Evolutionary conservation across 2,329 filamentous ascomycete genomes (phyloP).

Genomic region (Macrophomina pseudophaseolina): DNA sequence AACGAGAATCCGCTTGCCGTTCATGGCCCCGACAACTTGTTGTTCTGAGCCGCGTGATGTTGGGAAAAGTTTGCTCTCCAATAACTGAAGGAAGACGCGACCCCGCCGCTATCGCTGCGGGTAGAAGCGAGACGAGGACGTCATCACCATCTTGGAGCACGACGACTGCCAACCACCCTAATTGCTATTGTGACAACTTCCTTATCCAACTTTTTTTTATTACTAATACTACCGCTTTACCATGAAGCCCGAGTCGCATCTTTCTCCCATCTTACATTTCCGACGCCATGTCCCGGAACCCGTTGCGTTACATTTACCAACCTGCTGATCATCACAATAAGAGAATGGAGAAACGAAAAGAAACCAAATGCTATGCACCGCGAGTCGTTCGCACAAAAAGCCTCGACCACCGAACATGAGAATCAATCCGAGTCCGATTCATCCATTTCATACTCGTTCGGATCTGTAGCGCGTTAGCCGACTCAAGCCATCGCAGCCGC

Average conservation of each 20-base stretch:
- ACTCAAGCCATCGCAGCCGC: too few species aligned
- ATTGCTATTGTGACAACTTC: too few species aligned
- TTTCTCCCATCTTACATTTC: background rate
- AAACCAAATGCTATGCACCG: too few species aligned
- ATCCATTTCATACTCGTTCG: slow-evolving; percentile 51
- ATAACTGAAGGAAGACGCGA: slow-evolving; percentile 2
- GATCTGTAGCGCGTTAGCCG: slow-evolving; percentile 41
- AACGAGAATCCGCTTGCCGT: slow-evolving; percentile 67
- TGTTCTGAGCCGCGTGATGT: slow-evolving; percentile 15
- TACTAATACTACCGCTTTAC: too few species aligned
- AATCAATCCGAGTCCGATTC: slow-evolving; percentile 49
- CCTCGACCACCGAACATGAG: background rate
- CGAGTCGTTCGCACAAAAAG: background rate
- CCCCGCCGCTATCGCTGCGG: slow-evolving; percentile 17
- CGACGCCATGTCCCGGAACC: background rate
- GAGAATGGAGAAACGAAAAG: background rate
- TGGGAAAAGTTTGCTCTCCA: slow-evolving; percentile 11
- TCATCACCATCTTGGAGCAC: slow-evolving; percentile 1
- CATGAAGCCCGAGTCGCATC: background rate
- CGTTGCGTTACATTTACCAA: background rate
- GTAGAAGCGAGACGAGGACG: slow-evolving; percentile 20
- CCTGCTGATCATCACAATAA: background rate
- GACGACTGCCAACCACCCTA: background rate
- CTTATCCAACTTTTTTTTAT: too few species aligned
- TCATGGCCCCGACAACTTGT: slow-evolving; percentile 32